These are phyloP conservation scores for Petunia hybrid DNA, from an alignment of 305 asterid species.

Conservation along the genomic window DNA sequence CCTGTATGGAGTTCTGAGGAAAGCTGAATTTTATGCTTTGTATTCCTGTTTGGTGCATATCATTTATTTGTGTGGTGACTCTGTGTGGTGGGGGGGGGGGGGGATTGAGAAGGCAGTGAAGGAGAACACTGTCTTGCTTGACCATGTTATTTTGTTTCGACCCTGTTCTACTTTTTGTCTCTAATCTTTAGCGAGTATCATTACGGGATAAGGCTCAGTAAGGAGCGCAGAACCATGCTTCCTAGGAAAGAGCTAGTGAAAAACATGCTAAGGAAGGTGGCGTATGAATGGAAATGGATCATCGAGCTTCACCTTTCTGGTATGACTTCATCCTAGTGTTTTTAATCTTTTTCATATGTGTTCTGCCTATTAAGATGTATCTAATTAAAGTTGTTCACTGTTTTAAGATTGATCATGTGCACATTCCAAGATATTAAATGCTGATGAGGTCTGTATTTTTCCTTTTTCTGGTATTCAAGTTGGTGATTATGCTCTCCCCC, in stretches of 20 bases:
- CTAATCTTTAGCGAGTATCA: not conserved
- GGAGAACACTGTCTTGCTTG: not conserved
- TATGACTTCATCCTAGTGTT: conserved; percentile 34
- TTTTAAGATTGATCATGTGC: conserved; percentile 86
- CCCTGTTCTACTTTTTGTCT: conserved; percentile 15
- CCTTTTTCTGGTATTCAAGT: conserved; percentile 23
- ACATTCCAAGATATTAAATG: conserved; percentile 97
- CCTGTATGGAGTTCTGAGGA: too few species aligned
- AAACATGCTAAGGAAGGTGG: conserved; percentile 84
- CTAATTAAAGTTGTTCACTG: conserved; percentile 21
- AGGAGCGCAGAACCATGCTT: conserved; percentile 81
- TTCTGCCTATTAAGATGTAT: not conserved
- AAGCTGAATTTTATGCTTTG: too few species aligned
- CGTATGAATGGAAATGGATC: conserved; percentile 81
- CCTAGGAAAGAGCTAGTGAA: conserved; percentile 90
- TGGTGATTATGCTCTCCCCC: not conserved
- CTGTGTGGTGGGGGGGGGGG: too few species aligned
- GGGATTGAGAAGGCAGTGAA: not conserved
- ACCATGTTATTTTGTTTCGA: not conserved
- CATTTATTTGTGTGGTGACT: too few species aligned
- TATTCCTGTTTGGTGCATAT: too few species aligned
- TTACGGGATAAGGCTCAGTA: conserved; percentile 61
- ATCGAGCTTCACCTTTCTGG: conserved; percentile 80
- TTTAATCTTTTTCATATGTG: conserved; percentile 11
- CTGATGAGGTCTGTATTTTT: conserved; percentile 73